Base-by-base conservation (phyloP, 2,329 filamentous ascomycete genomes). In the Epichloe glyceriae region DNA sequence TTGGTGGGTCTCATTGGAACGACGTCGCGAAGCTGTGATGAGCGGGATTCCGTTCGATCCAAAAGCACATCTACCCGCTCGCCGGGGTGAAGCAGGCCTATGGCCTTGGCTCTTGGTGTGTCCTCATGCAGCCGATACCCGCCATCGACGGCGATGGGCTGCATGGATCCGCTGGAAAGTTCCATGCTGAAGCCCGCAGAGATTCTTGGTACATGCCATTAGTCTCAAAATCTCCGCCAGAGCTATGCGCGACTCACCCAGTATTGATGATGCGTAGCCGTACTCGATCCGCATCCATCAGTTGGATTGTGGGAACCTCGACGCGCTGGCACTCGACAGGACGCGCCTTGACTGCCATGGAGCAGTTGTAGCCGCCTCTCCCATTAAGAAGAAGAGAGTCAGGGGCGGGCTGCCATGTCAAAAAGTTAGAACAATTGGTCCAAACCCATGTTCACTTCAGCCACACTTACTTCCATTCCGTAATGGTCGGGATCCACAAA, bases 301-400 rank as follows among this genome's bases (percentile, higher is more conserved):
- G 38, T 14, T 40, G 42, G 20, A 58, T 43, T 2, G 33, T 35
- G 4, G 56, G 57, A 10, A 10, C 46, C 1, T 48, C 48, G 2
- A 54, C 43, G 12, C 49, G 33, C 10, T 46, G 53, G 37, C 56
- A 56, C 14, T 52, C 49, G 7, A 56, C 30, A 4, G 55, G 53
- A 6, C 46, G 51, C 2, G 54, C 57, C 26, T 51, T 52, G 34
- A 53, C 50, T 15, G 55, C 56, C 38, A 55, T 58, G 35, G 56
- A 55, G 42, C 57, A 58, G 33, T 58, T 56, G 41, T 49, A 53
- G n/a, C 45, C 44, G 4, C 55, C 55, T 40, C 33, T 64, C 17
- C 68, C 68, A 51, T 71, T 72, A 12, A 71, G 53, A 5, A 72
- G 56, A 48, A 70, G 54, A 48, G 69, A 70, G 50, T 71, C 68